A percentile compares a stretch with the other conserved stretches of the same genome.
Evolutionary conservation across 768 basidiomycete species (phyloP).

Genomic region (Floccularia luteovirens): DNA sequence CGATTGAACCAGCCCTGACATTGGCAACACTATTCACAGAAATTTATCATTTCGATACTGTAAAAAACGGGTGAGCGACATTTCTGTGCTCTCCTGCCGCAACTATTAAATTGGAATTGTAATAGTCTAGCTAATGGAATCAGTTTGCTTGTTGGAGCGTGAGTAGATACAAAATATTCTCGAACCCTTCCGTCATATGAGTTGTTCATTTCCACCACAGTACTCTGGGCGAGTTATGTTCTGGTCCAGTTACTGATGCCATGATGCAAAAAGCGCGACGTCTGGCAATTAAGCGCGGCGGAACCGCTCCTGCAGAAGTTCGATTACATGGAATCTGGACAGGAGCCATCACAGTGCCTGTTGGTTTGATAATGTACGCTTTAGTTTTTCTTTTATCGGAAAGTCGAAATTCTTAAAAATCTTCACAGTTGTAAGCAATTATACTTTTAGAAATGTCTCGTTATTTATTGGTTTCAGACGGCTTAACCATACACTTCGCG

Average conservation of each 20-base stretch:
- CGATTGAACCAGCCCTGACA: conserved; percentile 30
- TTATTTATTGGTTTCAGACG: too few species aligned
- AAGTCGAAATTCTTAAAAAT: too few species aligned
- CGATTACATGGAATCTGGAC: conserved; percentile 32
- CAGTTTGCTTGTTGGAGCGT: conserved; percentile 27
- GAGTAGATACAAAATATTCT: conserved; percentile 5
- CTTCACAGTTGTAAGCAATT: too few species aligned
- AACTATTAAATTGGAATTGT: neutral
- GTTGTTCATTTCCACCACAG: conserved; percentile 9
- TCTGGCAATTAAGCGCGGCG: conserved; percentile 15
- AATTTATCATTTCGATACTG: conserved; percentile 30
- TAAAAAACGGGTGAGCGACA: conserved; percentile 30
- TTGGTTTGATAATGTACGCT: conserved; percentile 24
- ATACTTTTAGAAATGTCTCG: too few species aligned
- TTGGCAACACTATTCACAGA: conserved; percentile 27
- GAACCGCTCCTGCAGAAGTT: conserved; percentile 20
- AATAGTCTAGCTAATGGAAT: conserved; percentile 26
- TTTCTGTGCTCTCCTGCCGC: conserved; percentile 2
- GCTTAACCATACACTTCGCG: conserved; percentile 23
- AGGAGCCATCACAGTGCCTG: conserved; percentile 25
- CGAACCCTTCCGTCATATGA: neutral
- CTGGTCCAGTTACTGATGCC: conserved; percentile 25
- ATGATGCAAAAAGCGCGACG: conserved; percentile 27
- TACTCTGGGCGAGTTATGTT: conserved; percentile 25
- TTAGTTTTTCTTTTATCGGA: neutral